Evolutionary conservation across 1,284 basidiomycete species (phyloP).

Genomic region (Apiotrichum gracile): DNA sequence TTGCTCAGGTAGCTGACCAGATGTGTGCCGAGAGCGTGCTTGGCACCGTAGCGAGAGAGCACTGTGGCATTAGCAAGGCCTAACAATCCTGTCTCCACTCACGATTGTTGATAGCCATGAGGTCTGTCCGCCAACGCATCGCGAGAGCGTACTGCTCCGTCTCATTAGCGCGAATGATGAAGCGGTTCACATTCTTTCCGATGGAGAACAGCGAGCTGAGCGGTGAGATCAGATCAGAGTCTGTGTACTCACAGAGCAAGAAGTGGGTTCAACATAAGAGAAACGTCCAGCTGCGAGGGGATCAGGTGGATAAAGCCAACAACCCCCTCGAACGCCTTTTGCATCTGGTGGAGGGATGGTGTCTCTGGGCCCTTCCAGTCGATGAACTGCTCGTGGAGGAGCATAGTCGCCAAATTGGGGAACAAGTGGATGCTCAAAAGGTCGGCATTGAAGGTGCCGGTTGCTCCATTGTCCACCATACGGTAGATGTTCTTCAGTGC

Average conservation of each 20-base stretch:
- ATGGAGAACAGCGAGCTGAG: constrained; percentile 29
- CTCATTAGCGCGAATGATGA: constrained; percentile 21
- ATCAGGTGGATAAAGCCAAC: constrained; percentile 36
- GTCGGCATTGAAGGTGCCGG: constrained; percentile 22
- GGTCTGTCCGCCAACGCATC: constrained; percentile 28
- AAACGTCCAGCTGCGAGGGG: constrained; percentile 38
- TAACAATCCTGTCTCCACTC: background rate
- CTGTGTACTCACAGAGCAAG: constrained; percentile 28
- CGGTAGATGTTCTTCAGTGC: constrained; percentile 29
- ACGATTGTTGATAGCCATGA: constrained; percentile 19
- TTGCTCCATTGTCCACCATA: constrained; percentile 16
- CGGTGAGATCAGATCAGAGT: too few species aligned
- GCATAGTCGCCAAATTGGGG: constrained; percentile 29
- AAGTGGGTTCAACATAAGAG: constrained; percentile 26
- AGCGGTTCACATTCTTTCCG: constrained; percentile 30
- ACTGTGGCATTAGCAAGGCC: constrained; percentile 1
- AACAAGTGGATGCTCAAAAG: constrained; percentile 34
- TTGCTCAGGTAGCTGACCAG: constrained; percentile 5
- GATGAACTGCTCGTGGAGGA: constrained; percentile 37
- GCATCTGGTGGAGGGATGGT: constrained; percentile 14
- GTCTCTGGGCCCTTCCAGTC: constrained; percentile 19
- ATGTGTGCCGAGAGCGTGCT: constrained; percentile 9
- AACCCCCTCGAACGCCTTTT: constrained; percentile 28
- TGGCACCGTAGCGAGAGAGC: constrained; percentile 11
- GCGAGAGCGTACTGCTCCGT: constrained; percentile 21